A percentile compares a stretch with the other conserved stretches of the same genome.
These are phyloP conservation scores for Oxyria digyna DNA, from an alignment of 148 eudicot genomes.

Conservation along the genomic window DNA sequence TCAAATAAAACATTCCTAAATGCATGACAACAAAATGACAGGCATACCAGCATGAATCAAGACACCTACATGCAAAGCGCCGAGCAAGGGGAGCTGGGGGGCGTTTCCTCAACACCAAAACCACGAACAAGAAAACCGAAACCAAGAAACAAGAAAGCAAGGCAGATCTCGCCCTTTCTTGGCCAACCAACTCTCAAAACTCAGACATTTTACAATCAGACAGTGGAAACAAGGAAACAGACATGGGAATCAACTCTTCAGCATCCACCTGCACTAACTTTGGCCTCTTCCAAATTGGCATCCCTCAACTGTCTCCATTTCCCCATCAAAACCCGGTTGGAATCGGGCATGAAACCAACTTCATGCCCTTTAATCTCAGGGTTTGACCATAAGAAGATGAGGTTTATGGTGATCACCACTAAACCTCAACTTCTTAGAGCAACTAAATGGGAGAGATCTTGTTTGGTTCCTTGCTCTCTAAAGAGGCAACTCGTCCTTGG, in stretches of 20 bases:
- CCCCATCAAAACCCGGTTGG: not conserved
- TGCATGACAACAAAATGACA: too few species aligned
- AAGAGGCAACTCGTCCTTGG: slow-evolving; percentile 15
- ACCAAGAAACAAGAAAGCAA: slow-evolving; percentile 9
- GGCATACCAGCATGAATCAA: slow-evolving; percentile 59
- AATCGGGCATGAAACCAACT: not conserved
- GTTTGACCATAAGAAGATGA: not conserved
- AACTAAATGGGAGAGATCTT: too few species aligned
- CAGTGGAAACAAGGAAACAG: slow-evolving; percentile 17
- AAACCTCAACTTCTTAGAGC: not conserved
- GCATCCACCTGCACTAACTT: slow-evolving; percentile 19
- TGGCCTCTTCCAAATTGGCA: slow-evolving; percentile 15
- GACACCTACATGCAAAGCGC: slow-evolving; percentile 67
- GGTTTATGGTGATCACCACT: not conserved
- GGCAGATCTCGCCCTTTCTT: not conserved
- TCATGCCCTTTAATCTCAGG: not conserved
- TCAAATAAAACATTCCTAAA: too few species aligned
- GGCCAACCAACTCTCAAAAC: slow-evolving; percentile 29
- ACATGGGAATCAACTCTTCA: slow-evolving; percentile 12
- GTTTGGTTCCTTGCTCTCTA: not conserved
- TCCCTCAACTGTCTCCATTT: slow-evolving; percentile 7
- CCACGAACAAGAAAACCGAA: not conserved
- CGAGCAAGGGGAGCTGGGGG: slow-evolving; percentile 65
- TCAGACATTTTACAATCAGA: slow-evolving; percentile 42
- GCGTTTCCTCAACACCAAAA: slow-evolving; percentile 47